phyloP scores from a whole-genome alignment of 345 rosid species.

The Geranium brycei region DNA sequence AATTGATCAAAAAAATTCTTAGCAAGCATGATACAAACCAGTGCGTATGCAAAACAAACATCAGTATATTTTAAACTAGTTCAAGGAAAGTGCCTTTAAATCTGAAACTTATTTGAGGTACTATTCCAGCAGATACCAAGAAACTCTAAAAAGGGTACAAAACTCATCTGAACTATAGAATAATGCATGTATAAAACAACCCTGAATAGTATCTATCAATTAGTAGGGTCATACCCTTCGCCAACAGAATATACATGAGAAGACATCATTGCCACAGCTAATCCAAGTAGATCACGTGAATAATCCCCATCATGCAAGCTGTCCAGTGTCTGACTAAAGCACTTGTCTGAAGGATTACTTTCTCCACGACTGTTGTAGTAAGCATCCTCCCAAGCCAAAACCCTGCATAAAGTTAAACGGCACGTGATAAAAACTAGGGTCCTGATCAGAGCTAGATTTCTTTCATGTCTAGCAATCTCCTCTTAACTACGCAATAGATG shows the following conservation, averaged over 20 bases:
- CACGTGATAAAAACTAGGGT: background rate
- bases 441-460: background rate
- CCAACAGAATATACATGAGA: conserved; percentile 76
- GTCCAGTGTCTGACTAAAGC: conserved; percentile 26
- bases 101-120: too few species aligned
- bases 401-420: conserved; percentile 34
- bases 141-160: too few species aligned
- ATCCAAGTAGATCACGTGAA: conserved; percentile 46
- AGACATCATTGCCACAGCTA: conserved; percentile 84
- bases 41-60: too few species aligned
- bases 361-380: conserved; percentile 44
- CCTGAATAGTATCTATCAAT: background rate
- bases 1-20: too few species aligned
- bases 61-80: too few species aligned
- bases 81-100: too few species aligned
- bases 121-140: too few species aligned
- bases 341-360: conserved; percentile 26
- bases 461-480: background rate
- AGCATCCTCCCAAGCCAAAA: conserved; percentile 83
- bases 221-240: conserved; percentile 53
- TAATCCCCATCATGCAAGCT: conserved; percentile 23
- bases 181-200: background rate
- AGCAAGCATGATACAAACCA: too few species aligned
- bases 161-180: background rate
- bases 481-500: background rate